Evolutionary conservation across 1,284 basidiomycete genomes (phyloP), one percentile per base, ranked within the genome.

Genomic region (Cerrena zonata): DNA sequence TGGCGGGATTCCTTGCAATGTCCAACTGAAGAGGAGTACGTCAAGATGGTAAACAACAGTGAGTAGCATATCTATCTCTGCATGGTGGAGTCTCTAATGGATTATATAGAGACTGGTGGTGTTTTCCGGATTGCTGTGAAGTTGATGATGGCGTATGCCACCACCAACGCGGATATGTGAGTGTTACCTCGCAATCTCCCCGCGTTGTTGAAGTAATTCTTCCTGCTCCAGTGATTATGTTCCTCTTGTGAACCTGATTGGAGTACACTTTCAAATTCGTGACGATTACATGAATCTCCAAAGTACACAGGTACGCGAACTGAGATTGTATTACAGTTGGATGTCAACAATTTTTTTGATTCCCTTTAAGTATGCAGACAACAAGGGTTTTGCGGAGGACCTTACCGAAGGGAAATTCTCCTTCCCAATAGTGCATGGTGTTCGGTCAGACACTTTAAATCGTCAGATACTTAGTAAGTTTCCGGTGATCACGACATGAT

Each of bases 201-300:
- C n/a, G 22, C 25, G 2, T 51, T 23, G 18, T 40, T 19, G 12
- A 36, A 7, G 30, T 21, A 21, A 23, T 45, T 21, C 25, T 53
- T 25, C 49, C 39, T 23, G 12, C 36, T 18, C 23, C 54, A 96
- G 93, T 18, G 82, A 95, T 66, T 95, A 89, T 55, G 80, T 97
- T 1, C 93, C 94, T 0, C 78, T 99, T 1, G 91, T 95, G 51
- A 97, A 97, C 65, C 77, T 98, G 10, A 89, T 99, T 56, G 93
- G 95, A 1, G 81, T 98, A 13, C 90, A 86, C 62, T 98, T 95
- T 66, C 96, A 99, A 67, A 96, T 99, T 57, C 76, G 94, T 22
- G 96, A 99, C 65, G 95, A 99, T 65, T 92, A 95, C 53, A 91
- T 96, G 87, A 99, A 99, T 65, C 73, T 99, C 27, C 87, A 94